Evolutionary conservation across 2,329 filamentous ascomycete genomes (phyloP).

Genomic region (Botryotinia calthae): DNA sequence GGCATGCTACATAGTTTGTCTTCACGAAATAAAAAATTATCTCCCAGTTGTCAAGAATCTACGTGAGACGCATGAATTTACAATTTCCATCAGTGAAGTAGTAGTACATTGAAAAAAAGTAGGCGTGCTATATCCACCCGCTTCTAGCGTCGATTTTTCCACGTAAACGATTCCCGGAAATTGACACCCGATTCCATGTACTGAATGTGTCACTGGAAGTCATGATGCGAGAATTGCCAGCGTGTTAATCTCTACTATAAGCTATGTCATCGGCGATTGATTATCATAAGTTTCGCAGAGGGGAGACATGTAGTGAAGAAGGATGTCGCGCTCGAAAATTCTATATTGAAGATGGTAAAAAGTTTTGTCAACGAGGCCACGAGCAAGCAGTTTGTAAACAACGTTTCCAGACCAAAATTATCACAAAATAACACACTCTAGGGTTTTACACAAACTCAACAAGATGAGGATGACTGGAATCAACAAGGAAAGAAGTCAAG

Average conservation of each 20-base stretch:
- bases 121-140: background rate
- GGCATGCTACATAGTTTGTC: conserved; percentile 32
- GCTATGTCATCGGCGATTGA: conserved; percentile 37
- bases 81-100: background rate
- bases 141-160: conserved; percentile 5
- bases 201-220: background rate
- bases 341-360: conserved; percentile 60
- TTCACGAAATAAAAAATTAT: conserved; percentile 34
- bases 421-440: conserved; percentile 28
- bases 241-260: background rate
- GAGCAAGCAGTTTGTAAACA: conserved; percentile 52
- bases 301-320: conserved; percentile 52
- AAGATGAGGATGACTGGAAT: conserved; percentile 69
- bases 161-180: background rate
- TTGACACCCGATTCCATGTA: background rate
- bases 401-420: background rate
- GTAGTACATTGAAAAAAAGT: background rate
- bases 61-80: background rate
- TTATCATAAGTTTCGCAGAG: conserved; percentile 42
- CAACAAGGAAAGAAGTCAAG: conserved; percentile 54
- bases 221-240: background rate
- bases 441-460: conserved; percentile 45
- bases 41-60: background rate
- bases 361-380: conserved; percentile 65
- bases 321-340: conserved; percentile 60